These are phyloP conservation scores for Dictyostelium purpureum DNA, from an alignment of 78 protist species.

Conservation along the genomic window DNA sequence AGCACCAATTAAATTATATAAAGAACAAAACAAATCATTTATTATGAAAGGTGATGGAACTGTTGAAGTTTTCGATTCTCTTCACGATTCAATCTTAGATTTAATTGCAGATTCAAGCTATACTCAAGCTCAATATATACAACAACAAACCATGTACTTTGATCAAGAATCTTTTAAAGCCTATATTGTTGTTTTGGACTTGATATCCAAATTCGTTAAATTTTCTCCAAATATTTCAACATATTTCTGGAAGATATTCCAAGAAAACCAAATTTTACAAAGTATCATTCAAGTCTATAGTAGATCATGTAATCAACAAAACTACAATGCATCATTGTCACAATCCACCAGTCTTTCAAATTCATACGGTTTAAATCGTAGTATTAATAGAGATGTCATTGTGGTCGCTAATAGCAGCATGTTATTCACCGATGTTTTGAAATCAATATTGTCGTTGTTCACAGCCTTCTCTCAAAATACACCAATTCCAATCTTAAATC, in stretches of 20 bases:
- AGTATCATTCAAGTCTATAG: neutral
- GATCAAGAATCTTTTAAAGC: neutral
- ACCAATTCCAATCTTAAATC: neutral
- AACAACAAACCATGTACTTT: too few relatives aligned
- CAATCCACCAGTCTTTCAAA: neutral
- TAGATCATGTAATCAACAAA: neutral
- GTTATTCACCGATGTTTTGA: neutral
- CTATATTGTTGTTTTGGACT: neutral
- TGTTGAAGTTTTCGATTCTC: neutral
- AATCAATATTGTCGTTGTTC: neutral
- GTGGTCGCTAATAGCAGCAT: neutral
- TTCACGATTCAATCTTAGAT: constrained; percentile 27
- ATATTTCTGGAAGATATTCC: constrained; percentile 23
- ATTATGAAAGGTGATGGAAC: neutral
- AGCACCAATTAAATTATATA: neutral
- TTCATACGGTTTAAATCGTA: neutral
- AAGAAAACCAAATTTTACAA: neutral
- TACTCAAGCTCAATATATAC: neutral
- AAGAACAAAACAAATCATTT: constrained; percentile 3
- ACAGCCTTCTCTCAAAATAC: neutral
- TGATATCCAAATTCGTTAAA: neutral
- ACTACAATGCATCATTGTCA: neutral
- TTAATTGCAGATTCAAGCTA: neutral
- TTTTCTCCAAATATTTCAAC: neutral
- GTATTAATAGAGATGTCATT: neutral